Conservation (phyloP, 352 stramenopile species). For the Pythium periplocum region DNA sequence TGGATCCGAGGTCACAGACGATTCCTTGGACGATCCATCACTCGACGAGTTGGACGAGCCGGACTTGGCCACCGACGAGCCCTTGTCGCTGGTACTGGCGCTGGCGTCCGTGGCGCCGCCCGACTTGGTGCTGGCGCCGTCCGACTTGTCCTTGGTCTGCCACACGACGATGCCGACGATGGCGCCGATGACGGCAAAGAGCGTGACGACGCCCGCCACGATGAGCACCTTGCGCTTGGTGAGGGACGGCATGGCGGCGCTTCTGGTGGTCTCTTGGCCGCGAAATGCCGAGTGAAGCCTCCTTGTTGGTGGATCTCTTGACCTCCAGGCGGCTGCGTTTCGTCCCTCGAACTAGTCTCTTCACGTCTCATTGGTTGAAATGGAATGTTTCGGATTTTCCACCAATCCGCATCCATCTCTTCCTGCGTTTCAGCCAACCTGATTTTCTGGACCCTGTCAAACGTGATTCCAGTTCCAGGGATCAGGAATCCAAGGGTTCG, state of each 20-base stretch:
- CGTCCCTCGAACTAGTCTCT: neutral
- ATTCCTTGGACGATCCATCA: constrained; percentile 17
- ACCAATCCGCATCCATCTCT: neutral
- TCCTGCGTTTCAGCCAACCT: neutral
- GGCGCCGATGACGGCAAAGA: constrained; percentile 36
- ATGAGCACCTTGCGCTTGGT: constrained; percentile 30
- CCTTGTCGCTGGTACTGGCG: constrained; percentile 10
- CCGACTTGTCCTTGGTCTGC: constrained; percentile 21
- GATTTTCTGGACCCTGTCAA: too few species aligned
- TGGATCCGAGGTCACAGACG: constrained; percentile 38
- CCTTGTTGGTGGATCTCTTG: neutral
- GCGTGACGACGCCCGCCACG: constrained; percentile 36
- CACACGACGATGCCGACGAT: constrained; percentile 40
- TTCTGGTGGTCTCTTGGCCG: neutral
- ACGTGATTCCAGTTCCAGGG: too few species aligned
- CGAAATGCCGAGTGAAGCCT: neutral
- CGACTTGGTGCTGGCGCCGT: constrained; percentile 5
- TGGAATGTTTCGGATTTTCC: too few species aligned
- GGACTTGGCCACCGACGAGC: constrained; percentile 15
- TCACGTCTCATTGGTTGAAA: neutral
- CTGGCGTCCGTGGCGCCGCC: constrained; percentile 3
- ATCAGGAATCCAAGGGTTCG: too few species aligned
- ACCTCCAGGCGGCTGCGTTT: neutral
- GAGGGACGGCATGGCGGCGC: constrained; percentile 9
- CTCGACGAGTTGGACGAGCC: constrained; percentile 19